These are phyloP conservation scores for Botrytis paeoniae DNA, from an alignment of 2,329 filamentous ascomycete genomes.

Conservation along the genomic window DNA sequence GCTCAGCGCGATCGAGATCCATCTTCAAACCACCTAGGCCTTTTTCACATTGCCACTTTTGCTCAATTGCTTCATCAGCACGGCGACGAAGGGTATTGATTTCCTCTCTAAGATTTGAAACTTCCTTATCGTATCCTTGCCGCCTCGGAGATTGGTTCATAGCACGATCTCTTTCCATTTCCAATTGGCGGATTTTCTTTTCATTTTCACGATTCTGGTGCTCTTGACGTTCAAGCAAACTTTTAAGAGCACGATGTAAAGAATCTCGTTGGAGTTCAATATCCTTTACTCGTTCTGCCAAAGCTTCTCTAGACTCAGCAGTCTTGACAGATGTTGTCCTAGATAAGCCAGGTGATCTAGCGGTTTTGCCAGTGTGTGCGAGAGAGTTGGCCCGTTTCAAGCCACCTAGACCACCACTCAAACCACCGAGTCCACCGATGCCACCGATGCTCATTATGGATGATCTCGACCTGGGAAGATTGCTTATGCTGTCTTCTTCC, in stretches of 20 bases:
- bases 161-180: constrained; percentile 74
- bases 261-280: constrained; percentile 92
- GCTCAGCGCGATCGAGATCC: constrained; percentile 92
- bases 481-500: constrained; percentile 48
- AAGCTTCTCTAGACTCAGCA: constrained; percentile 57
- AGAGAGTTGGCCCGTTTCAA: constrained; percentile 66
- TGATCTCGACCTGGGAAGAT: constrained; percentile 21
- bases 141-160: constrained; percentile 66
- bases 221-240: constrained; percentile 79
- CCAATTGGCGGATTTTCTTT: constrained; percentile 74
- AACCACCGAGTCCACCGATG: background rate
- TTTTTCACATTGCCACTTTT: constrained; percentile 96
- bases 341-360: constrained; percentile 46
- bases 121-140: constrained; percentile 79
- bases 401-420: constrained; percentile 36
- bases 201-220: constrained; percentile 78
- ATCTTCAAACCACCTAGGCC: constrained; percentile 86
- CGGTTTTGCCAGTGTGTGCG: constrained; percentile 40
- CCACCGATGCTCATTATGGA: constrained; percentile 18
- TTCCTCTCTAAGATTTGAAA: constrained; percentile 75
- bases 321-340: constrained; percentile 53
- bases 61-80: constrained; percentile 89
- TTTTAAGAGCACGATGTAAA: constrained; percentile 81
- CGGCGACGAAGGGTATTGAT: constrained; percentile 79
- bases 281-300: constrained; percentile 82